A percentile compares a stretch with the other conserved stretches of the same genome.
phyloP scores from a whole-genome alignment of 805 yeast genomes.

The Aciculoconidium aculeatum region DNA sequence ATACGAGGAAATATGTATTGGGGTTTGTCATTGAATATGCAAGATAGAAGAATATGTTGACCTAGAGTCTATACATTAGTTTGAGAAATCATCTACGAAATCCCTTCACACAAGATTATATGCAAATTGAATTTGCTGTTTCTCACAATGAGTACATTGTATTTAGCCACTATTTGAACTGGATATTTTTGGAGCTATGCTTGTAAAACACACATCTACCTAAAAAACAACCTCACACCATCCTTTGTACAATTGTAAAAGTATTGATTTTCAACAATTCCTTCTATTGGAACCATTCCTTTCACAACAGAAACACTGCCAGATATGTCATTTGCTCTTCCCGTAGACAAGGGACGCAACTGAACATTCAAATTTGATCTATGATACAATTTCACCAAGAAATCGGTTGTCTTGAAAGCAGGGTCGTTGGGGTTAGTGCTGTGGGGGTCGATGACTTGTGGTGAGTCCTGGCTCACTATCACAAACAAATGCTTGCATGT shows the following conservation, averaged over 20 bases:
- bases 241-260: slow-evolving; percentile 56
- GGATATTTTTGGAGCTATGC: no score
- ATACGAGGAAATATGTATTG: no score
- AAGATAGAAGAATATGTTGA: no score
- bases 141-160: no score
- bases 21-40: no score
- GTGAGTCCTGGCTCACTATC: slow-evolving; percentile 30
- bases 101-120: no score
- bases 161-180: no score
- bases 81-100: no score
- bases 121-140: no score
- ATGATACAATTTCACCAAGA: slow-evolving; percentile 43
- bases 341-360: slow-evolving; percentile 66
- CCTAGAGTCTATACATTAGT: no score
- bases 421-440: slow-evolving; percentile 21
- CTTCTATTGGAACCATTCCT: slow-evolving; percentile 42
- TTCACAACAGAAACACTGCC: slow-evolving; percentile 58
- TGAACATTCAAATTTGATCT: slow-evolving; percentile 48
- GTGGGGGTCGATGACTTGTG: slow-evolving; percentile 21
- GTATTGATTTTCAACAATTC: slow-evolving; percentile 52
- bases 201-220: no score
- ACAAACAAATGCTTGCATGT: slow-evolving; percentile 30
- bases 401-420: slow-evolving; percentile 40
- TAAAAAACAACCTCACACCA: slow-evolving; percentile 37
- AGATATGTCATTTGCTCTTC: slow-evolving; percentile 76